Evolutionary conservation across 495 filamentous ascomycete species (phyloP), one percentile per base, ranked within the genome.

Genomic region (Durotheca rogersii): DNA sequence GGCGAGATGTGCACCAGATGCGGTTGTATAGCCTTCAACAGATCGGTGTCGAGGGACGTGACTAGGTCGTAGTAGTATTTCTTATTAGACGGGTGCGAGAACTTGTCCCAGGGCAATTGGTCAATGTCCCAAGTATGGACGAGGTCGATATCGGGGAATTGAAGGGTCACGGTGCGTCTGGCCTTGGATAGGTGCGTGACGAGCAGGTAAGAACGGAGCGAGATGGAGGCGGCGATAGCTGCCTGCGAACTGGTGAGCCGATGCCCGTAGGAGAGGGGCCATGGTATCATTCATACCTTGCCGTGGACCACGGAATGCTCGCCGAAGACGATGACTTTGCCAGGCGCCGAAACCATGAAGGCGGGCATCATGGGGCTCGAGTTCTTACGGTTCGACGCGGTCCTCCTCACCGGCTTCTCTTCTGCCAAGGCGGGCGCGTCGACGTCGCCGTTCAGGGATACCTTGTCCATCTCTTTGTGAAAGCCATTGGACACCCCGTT

Each of bases 291-390:
- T 50, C 68, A 47, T 61, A 86, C 84, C 77, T 95, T 96, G 63
- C 93, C 93, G 62, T 98, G 81, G 7, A 98, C 93, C 1, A 96
- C 93, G 7, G 93, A 88, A 73, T 98, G 93, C 66, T 98, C 93
- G 43, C 93, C 93, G 68, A 87, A 96, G 12, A 96, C 88, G 65
- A 98, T 97, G 60, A 95, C 92, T 69, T 98, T 98, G 23, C 91
- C 93, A 9, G 93, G 93, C 10, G 93, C 91, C 5, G 93, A 97
- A 45, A 96, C 91, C 87, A 97, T 95, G 56, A 97, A 98, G 34
- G 91, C 73, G 4, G 92, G 90, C 72, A 90, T 74, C 78, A 81
- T 80, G 7, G 78, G 77, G 19, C 66, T 75, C n/a, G 77, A 80
- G 34, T 76, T 66, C 35, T 78, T 80, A 60, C 77, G 75, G 33